Evolutionary conservation across 257 asterid genomes (phyloP).

Genomic region (Solanum chmielewskii): DNA sequence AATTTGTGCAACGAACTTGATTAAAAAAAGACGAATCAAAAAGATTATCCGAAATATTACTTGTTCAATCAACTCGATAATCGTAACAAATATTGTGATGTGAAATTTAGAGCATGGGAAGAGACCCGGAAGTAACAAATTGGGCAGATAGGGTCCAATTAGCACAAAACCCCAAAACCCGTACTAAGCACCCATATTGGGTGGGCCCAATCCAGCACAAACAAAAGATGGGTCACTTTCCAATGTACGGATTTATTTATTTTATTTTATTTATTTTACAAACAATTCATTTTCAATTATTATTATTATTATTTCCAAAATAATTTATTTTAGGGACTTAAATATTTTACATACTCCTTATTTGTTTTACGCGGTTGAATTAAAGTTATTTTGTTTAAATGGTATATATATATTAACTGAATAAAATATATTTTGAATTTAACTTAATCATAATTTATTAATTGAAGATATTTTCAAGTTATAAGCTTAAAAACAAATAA

Average conservation of each 20-base stretch:
- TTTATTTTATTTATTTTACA: not conserved
- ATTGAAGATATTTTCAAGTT: not conserved
- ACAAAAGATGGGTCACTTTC: not conserved
- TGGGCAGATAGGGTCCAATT: not conserved
- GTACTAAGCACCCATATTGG: not conserved
- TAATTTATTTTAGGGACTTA: not conserved
- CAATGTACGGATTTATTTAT: not conserved
- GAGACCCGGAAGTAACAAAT: not conserved
- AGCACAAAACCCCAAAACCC: not conserved
- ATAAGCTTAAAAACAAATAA: not conserved
- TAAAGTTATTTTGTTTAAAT: not conserved
- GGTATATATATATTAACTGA: not conserved
- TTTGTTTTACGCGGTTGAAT: not conserved
- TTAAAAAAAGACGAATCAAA: not conserved
- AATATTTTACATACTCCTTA: not conserved
- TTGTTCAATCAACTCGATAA: not conserved
- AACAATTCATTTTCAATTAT: not conserved
- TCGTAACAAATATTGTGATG: not conserved
- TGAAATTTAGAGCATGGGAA: not conserved
- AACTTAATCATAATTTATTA: not conserved
- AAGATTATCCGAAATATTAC: not conserved
- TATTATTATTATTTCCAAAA: not conserved
- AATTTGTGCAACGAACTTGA: rapidly evolving
- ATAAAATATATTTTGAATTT: not conserved
- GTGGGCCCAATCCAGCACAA: not conserved